Conservation (phyloP, 2,329 filamentous ascomycete genomes). For the Colletotrichum gigasporum region DNA sequence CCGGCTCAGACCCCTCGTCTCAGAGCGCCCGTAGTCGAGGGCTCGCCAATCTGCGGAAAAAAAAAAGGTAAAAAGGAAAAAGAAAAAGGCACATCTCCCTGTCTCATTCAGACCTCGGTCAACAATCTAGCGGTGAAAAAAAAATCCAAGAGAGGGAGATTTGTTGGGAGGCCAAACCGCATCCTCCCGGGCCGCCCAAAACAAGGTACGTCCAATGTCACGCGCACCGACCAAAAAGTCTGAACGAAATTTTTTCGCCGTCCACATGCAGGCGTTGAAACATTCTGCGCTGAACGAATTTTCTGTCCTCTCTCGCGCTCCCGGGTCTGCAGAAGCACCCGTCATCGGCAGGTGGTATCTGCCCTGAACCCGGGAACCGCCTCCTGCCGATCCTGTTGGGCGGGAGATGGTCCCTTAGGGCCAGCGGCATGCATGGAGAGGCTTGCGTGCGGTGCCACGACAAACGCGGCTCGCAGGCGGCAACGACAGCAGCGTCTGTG, state of each 20-base stretch:
- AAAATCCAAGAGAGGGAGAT: slow-evolving; percentile 5
- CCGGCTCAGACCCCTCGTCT: slow-evolving; percentile 1
- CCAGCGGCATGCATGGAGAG: slow-evolving; percentile 13
- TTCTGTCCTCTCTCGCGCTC: not conserved
- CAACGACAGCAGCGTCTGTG: slow-evolving; percentile 2
- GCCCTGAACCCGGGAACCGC: slow-evolving; percentile 15
- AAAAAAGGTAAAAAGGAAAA: not conserved
- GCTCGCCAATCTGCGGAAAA: slow-evolving; percentile 3
- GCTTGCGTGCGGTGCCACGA: slow-evolving; percentile 31
- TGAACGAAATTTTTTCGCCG: not conserved
- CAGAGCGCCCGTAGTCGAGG: not conserved
- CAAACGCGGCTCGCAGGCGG: slow-evolving; percentile 18
- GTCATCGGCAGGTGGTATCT: slow-evolving; percentile 9
- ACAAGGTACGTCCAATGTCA: not conserved
- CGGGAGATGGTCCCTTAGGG: slow-evolving; percentile 15
- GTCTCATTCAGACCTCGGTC: slow-evolving; percentile 14
- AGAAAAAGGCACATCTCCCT: not conserved
- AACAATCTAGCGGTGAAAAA: slow-evolving; percentile 24
- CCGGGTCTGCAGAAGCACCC: slow-evolving; percentile 11
- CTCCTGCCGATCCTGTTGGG: slow-evolving; percentile 29
- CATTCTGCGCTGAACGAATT: not conserved
- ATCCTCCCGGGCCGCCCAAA: not conserved
- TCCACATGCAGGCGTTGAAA: not conserved
- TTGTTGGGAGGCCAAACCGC: slow-evolving; percentile 19
- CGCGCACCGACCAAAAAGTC: not conserved